These are phyloP conservation scores for Durio zibethinus DNA, from an alignment of 345 rosid species.

Conservation along the genomic window DNA sequence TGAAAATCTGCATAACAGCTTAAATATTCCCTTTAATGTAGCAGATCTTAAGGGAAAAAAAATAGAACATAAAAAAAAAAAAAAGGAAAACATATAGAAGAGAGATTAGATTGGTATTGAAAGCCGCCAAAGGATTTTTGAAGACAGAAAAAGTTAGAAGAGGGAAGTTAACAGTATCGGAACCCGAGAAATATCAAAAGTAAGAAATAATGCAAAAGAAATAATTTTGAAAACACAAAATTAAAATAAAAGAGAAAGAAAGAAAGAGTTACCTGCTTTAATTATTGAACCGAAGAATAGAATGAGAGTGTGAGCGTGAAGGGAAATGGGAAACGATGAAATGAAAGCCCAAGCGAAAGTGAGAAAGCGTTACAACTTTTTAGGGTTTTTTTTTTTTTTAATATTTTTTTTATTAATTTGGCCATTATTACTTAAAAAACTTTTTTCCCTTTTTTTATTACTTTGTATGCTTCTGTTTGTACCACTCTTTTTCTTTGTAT, in stretches of 20 bases:
- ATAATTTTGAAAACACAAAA: too few relatives aligned
- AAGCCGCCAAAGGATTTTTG: background rate
- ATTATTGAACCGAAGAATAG: too few relatives aligned
- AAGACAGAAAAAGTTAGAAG: background rate
- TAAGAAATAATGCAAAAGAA: background rate
- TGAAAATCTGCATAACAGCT: background rate
- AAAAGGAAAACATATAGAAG: background rate
- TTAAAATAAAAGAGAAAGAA: background rate
- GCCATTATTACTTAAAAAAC: too few relatives aligned
- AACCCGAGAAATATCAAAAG: background rate
- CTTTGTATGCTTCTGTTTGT: too few relatives aligned
- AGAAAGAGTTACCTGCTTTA: background rate
- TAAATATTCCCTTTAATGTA: background rate
- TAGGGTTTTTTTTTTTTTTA: too few relatives aligned
- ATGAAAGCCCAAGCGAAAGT: background rate
- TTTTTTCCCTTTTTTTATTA: too few relatives aligned
- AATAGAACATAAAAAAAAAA: background rate
- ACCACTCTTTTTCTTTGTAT: too few relatives aligned
- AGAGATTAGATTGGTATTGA: background rate
- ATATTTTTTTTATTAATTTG: too few relatives aligned
- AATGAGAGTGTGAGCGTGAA: background rate
- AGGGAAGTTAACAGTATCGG: background rate
- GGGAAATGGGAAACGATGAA: background rate
- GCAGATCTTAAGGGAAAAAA: conserved; percentile 17
- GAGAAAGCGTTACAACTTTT: too few relatives aligned